Evolutionary conservation across 2,329 filamentous ascomycete genomes (phyloP), one percentile per base, ranked within the genome.

Genomic region (Grosmannia serpens): DNA sequence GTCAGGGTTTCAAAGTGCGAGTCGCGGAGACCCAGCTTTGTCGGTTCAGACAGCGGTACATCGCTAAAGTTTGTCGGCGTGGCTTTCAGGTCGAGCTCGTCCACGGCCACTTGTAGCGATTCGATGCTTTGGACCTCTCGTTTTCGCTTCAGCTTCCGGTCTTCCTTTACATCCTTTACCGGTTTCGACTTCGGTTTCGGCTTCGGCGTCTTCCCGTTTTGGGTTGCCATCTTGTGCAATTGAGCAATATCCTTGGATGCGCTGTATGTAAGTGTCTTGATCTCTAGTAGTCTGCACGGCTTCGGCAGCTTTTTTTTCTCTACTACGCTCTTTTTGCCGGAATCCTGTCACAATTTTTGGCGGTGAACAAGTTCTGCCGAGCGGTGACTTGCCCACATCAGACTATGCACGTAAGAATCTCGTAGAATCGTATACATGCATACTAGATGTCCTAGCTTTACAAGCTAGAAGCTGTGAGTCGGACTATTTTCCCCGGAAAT

Each of bases 1-100:
- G 94, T 99, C 64, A 96, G 78, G 54, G 83, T 85, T 67, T 91
- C 88, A 76, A 92, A 99, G 71, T 97, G 91, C 15, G 89, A 91
- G 47, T 87, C 81, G 63, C 91, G 84, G 62, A 99, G 83, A 56
- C 94, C 94, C 24, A 81, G 80, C 38, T 82, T 76, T 2, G 94
- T 97, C 20, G 89, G 81, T 64, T 86, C 80, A 57, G 91, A 97
- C 58, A 99, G 80, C 20, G 94, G 94, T 0, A 99, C 80, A 59
- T 96, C 85, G 65, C 85, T 78, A 71, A 99, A 99, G 63, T 84
- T 85, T 65, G 80, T 76, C 20, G 81, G 73, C 63, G 76, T 69
- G 10, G 76, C 73, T 63, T 86, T 86, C 55, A 76, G 72, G 61
- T 89, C 86, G 22, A 66, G 55, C 11, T 61, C 60, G 55, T 65